phyloP scores from a whole-genome alignment of 2,329 filamentous ascomycete genomes.

The Epicoccum nigrum region DNA sequence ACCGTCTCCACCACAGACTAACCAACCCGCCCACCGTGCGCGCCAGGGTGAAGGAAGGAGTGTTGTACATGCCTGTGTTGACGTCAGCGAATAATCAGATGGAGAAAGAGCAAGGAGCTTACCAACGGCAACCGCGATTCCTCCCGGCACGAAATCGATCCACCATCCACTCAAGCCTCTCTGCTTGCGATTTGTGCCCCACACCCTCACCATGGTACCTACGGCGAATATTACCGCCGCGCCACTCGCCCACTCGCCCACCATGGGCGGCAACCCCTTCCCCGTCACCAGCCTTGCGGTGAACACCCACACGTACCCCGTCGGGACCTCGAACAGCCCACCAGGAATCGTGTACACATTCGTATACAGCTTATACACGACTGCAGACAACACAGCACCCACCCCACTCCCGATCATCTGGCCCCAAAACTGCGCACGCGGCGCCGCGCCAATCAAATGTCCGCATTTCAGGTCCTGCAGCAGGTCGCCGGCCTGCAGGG shows the following conservation, averaged over 20 bases:
- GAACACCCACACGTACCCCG: constrained; percentile 96
- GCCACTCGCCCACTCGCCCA: constrained; percentile 76
- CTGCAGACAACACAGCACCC: constrained; percentile 83
- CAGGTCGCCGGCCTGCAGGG: constrained; percentile 91
- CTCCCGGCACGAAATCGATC: constrained; percentile 82
- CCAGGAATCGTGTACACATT: constrained; percentile 88
- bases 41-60: constrained; percentile 92
- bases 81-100: constrained; percentile 2
- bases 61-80: constrained; percentile 88
- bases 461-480: constrained; percentile 98
- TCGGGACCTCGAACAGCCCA: constrained; percentile 89
- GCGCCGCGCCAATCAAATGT: constrained; percentile 87
- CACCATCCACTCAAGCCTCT: constrained; percentile 57
- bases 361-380: constrained; percentile 89
- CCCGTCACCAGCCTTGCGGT: constrained; percentile 93
- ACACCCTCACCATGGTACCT: constrained; percentile 71
- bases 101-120: constrained; percentile 39
- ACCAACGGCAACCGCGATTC: constrained; percentile 94
- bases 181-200: constrained; percentile 39
- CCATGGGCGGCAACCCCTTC: constrained; percentile 83
- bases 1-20: constrained; percentile 25
- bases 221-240: constrained; percentile 76
- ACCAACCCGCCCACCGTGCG: constrained; percentile 74
- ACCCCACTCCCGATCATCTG: constrained; percentile 89
- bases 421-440: constrained; percentile 95